Evolutionary conservation across 495 filamentous ascomycete species (phyloP), one percentile per base, ranked within the genome.

Genomic region (Pseudevernia furfuracea): DNA sequence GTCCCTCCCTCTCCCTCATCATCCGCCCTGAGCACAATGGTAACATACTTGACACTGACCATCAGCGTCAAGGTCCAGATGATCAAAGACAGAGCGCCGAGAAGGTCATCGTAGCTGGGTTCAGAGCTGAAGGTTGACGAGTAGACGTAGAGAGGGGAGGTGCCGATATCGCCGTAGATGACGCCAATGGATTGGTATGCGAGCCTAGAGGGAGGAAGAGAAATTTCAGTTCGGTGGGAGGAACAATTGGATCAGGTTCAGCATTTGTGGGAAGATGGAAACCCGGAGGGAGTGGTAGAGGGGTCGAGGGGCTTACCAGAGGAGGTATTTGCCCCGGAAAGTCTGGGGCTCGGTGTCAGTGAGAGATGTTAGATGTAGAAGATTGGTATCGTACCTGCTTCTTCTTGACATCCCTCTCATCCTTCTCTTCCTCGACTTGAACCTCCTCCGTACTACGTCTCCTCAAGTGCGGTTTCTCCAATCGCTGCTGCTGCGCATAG

Each of bases 1-100:
- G 88, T 91, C 57, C 89, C 88, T 10, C 88, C 88, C 71, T 91
- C 88, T 41, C 88, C 88, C 62, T 90, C 86, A 70, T 90, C 87
- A 73, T 91, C 88, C 30, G 87, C 87, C 32, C 74, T 75, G 28
- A 91, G 77, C 36, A 90, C 82, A 68, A 90, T 84, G 41, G 87
- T 72, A 21, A 88, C 75, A 66, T 90, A 91, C 73, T 91, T 91
- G 63, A 90, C 70, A 11, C 82, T 88, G 17, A 91, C 87, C 77
- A 91, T 87, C 57, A 90, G 75, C 28, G 84, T 87, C 32, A 91
- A 73, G 2, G 85, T 80, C 88, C 89, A 91, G 37, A 91, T 83
- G 57, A 91, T 83, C 57, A 91, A 78, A 8, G 88, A 91, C 0
- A 89, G 77, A 0, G 84, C 87, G 6, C 88, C 86, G 61, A 91